Evolutionary conservation across 805 yeast species (phyloP), one percentile per base, ranked within the genome.

Genomic region (Wickerhamiella shivajii): DNA sequence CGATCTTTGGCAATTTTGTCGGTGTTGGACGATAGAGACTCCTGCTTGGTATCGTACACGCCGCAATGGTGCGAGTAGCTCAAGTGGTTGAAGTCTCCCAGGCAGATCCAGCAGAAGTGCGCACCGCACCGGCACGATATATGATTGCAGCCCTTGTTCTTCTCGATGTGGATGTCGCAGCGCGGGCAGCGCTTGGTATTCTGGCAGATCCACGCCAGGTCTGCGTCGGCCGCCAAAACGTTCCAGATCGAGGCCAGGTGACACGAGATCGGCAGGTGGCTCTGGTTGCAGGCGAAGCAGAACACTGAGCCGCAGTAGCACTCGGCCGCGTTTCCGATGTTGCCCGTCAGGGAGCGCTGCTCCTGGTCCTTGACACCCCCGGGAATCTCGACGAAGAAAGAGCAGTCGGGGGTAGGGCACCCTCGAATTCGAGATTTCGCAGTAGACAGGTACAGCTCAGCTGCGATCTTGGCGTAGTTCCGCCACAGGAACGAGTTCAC

Each of bases 81-180:
- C n/a, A n/a, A n/a, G 17, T 56, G 56, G 1, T 50, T 46, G 95
- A 96, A 85, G 20, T 62, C 67, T 11, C 34, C 34, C 11, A 18
- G 19, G 55, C 98, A 90, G 24, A 85, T 72, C 98, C 98, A 90
- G 55, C 98, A 90, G 50, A 84, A 90, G 51, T 85, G 80, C 51
- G 69, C 56, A 9, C 53, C 50, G 53, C 98, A 90, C 38, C 69
- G 61, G 53, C 98, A 90, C 1, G 73, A 67, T 94, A 90, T 87
- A 56, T 90, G 98, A 55, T 87, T 87, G 57, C 98, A 90, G 0
- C 98, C 98, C 15, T 96, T 97, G 50, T 78, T 78, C 47, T 87
- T 84, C 51, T 90, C 96, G 41, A 87, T 90, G 18, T 72, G 61
- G 1, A 83, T 60, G 7, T 60, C 59, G 59, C 98, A 90, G 47